Conservation (phyloP, 2,329 filamentous ascomycete species). For the Ceratocystiopsis minuta region DNA sequence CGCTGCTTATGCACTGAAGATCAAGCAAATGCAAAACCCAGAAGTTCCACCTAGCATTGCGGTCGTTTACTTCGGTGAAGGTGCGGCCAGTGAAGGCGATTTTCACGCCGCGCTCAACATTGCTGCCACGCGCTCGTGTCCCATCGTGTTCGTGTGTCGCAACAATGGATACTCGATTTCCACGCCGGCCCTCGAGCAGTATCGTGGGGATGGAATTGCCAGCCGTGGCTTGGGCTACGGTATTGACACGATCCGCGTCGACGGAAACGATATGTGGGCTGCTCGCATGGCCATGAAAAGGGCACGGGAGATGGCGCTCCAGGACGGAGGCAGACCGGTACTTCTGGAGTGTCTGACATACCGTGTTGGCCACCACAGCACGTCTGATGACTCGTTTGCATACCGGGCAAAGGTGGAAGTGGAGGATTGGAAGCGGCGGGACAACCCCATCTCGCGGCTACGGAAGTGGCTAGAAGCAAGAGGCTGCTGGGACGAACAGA, state of each 20-base stretch:
- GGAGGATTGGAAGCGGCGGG: slow-evolving; percentile 55
- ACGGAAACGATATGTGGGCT: slow-evolving; percentile 69
- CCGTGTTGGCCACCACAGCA: slow-evolving; percentile 90
- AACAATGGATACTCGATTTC: slow-evolving; percentile 75
- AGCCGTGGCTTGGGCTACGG: slow-evolving; percentile 62
- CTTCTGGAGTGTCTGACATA: slow-evolving; percentile 95
- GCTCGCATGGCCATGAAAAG: slow-evolving; percentile 50
- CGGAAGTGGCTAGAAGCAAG: slow-evolving; percentile 62
- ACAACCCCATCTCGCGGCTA: slow-evolving; percentile 20
- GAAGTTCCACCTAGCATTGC: slow-evolving; percentile 42
- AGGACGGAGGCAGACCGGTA: slow-evolving; percentile 64
- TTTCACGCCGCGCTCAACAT: slow-evolving; percentile 73
- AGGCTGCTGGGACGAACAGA: slow-evolving; percentile 67
- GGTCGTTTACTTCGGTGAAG: slow-evolving; percentile 67
- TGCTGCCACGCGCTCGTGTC: slow-evolving; percentile 57
- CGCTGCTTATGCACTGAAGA: slow-evolving; percentile 61
- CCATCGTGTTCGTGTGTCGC: slow-evolving; percentile 61
- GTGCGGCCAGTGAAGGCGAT: slow-evolving; percentile 64
- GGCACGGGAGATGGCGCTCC: slow-evolving; percentile 61
- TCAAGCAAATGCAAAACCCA: slow-evolving; percentile 49
- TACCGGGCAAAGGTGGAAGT: slow-evolving; percentile 89
- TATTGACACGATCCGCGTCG: slow-evolving; percentile 67
- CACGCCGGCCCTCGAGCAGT: slow-evolving; percentile 64
- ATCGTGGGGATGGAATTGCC: slow-evolving; percentile 66
- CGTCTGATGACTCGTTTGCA: slow-evolving; percentile 89